Conservation (phyloP, 805 yeast species). For the Hanseniaspora hatyaiensis region DNA sequence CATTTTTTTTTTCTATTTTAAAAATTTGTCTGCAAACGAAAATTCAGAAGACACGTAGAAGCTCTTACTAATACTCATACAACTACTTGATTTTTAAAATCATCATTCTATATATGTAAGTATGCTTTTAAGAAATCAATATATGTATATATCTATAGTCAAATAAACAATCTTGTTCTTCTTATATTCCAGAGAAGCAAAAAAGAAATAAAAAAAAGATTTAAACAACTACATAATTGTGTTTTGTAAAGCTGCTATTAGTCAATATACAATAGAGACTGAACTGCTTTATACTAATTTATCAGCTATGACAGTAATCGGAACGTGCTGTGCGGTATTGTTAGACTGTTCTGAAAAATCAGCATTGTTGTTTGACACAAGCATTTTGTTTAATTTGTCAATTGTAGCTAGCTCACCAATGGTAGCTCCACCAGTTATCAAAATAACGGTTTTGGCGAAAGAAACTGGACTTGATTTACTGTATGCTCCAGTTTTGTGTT, state of each 20-base stretch:
- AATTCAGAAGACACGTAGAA: too few species aligned
- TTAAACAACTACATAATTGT: not conserved
- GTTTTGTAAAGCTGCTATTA: not conserved
- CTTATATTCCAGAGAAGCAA: too few species aligned
- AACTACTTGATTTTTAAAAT: too few species aligned
- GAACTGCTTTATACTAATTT: not conserved
- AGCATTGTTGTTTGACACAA: too few species aligned
- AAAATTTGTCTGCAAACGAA: too few species aligned
- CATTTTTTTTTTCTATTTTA: too few species aligned
- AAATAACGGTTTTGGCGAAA: slow-evolving; percentile 31
- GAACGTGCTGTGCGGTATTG: slow-evolving; percentile 34
- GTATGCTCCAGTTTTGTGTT: slow-evolving; percentile 1
- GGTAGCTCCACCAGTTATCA: slow-evolving; percentile 75
- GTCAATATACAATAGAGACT: too few species aligned
- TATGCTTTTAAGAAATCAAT: too few species aligned
- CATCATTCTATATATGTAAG: too few species aligned
- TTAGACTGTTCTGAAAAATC: not conserved
- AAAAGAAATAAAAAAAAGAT: not conserved
- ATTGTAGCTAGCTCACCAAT: slow-evolving; percentile 71
- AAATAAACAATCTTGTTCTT: too few species aligned
- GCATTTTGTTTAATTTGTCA: slow-evolving; percentile 31
- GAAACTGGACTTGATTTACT: not conserved
- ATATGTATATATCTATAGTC: too few species aligned
- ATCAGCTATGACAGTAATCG: slow-evolving; percentile 24
- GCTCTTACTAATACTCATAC: too few species aligned